Base-by-base conservation (phyloP, 2,329 filamentous ascomycete genomes). In the Phyllachora maydis region DNA sequence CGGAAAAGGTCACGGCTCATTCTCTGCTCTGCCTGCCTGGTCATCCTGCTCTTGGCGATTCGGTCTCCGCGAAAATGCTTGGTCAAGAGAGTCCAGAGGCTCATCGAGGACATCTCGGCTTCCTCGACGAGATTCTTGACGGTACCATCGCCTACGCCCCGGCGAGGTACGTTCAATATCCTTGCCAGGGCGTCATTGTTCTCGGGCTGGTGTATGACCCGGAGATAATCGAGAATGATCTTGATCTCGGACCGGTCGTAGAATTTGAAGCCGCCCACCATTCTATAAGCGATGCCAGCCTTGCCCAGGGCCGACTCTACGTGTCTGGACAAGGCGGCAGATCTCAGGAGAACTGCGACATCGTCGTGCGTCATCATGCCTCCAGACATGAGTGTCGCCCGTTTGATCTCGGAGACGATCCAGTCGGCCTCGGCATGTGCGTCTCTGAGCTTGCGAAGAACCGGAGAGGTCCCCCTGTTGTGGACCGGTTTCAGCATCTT, bases 201-300 rank as follows among this genome's bases (percentile, higher is more conserved):
- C 21, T 77, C 63, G 2, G 82, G 78, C 31, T 90, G 75, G 37
- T 78, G 67, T 16, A 93, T 68, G 4, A 90, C 73, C 16, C 82
- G 66, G 9, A 95, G 55, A 41, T 98, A 95, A 41, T 93, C 82
- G 4, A 95, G 49, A 1, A 95, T 43, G 5, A 81, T 59, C 43
- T 88, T 90, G 40, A 95, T 74, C 42, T 98, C 85, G 3, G 68
- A 63, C 24, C 88, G 69, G 35, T 98, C 88, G 38, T 90, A 95
- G 43, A 98, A 98, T 28, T 78, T 76, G 31, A 69, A 66, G 2
- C 88, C 85, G 18, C 66, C 85, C 24, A 95, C 72, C 83, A 95
- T 93, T 23, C 70, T 70, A 46, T 95, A 98, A 1, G 82, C 63
- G 19, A 95, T 68, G 1, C 82, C 81, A 8, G 68, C 66, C 37